Percentiles rank a stretch among this genome's conserved stretches.
Evolutionary conservation across 2,329 filamentous ascomycete genomes (phyloP).

Genomic region (Verticillium zaregamsianum): DNA sequence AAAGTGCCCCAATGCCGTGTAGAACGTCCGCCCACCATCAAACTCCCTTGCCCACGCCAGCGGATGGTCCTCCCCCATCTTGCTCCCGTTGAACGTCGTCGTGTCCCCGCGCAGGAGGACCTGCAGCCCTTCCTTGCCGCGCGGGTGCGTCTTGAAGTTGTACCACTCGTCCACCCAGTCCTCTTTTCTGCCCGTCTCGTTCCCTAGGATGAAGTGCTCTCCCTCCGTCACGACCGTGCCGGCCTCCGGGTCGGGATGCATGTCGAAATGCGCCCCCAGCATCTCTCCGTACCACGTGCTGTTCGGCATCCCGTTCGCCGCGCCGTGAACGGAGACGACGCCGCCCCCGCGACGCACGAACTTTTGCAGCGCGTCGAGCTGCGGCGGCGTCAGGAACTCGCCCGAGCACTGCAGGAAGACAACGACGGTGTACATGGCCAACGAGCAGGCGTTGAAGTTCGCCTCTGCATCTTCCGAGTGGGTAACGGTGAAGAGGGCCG

Average conservation of each 20-base stretch:
- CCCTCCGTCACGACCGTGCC: slow-evolving; percentile 25
- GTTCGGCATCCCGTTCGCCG: slow-evolving; percentile 26
- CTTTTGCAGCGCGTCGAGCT: slow-evolving; percentile 26
- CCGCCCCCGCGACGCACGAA: slow-evolving; percentile 30
- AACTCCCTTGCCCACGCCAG: slow-evolving; percentile 35
- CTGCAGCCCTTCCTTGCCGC: slow-evolving; percentile 18
- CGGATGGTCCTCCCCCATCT: slow-evolving; percentile 31
- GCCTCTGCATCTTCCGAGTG: slow-evolving; percentile 29
- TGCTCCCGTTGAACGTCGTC: slow-evolving; percentile 27
- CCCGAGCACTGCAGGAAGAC: slow-evolving; percentile 35
- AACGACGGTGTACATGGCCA: slow-evolving; percentile 28
- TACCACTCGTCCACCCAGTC: slow-evolving; percentile 39
- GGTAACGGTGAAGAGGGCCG: slow-evolving; percentile 23
- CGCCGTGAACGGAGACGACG: slow-evolving; percentile 36
- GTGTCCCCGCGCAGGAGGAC: slow-evolving; percentile 33
- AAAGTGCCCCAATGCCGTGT: slow-evolving; percentile 38
- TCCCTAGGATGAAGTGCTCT: slow-evolving; percentile 23
- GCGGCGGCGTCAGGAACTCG: slow-evolving; percentile 25
- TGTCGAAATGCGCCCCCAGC: slow-evolving; percentile 32
- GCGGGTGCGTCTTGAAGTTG: slow-evolving; percentile 30
- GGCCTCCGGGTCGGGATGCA: slow-evolving; percentile 31
- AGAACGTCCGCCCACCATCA: slow-evolving; percentile 32
- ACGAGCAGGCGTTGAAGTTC: slow-evolving; percentile 21
- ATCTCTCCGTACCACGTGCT: slow-evolving; percentile 31
- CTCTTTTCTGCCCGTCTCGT: slow-evolving; percentile 2